These are phyloP conservation scores for Solanum chaucha DNA, from an alignment of 257 asterid species.

Conservation along the genomic window DNA sequence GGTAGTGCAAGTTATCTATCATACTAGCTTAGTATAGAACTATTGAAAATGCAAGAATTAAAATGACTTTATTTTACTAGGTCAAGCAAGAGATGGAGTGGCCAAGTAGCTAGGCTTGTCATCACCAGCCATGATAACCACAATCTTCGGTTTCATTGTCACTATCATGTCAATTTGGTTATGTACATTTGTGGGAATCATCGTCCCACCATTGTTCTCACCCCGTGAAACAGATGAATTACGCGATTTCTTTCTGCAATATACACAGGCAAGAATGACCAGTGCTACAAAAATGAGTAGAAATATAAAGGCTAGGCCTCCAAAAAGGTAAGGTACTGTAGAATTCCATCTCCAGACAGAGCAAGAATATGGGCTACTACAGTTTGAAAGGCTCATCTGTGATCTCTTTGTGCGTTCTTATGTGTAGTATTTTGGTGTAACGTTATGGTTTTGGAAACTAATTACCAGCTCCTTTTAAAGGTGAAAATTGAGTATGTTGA, in stretches of 20 bases:
- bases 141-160: constrained; percentile 13
- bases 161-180: constrained; percentile 7
- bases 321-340: constrained; percentile 14
- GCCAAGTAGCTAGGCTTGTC: constrained; percentile 35
- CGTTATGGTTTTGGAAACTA: not conserved
- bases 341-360: constrained; percentile 12
- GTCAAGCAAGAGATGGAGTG: constrained; percentile 7
- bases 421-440: not conserved
- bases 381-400: not conserved
- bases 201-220: not conserved
- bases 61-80: not conserved
- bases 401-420: not conserved
- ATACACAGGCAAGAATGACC: constrained; percentile 6
- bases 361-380: not conserved
- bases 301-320: constrained; percentile 7
- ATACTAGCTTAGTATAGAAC: not conserved
- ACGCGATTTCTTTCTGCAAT: not conserved
- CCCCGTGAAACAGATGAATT: not conserved
- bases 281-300: constrained; percentile 5
- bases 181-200: not conserved
- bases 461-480: not conserved
- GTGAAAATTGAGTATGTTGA: not conserved
- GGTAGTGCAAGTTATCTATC: not conserved
- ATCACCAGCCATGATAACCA: constrained; percentile 34
- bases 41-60: not conserved